phyloP scores from a whole-genome alignment of 768 basidiomycete species.

The Dendrothele bispora region DNA sequence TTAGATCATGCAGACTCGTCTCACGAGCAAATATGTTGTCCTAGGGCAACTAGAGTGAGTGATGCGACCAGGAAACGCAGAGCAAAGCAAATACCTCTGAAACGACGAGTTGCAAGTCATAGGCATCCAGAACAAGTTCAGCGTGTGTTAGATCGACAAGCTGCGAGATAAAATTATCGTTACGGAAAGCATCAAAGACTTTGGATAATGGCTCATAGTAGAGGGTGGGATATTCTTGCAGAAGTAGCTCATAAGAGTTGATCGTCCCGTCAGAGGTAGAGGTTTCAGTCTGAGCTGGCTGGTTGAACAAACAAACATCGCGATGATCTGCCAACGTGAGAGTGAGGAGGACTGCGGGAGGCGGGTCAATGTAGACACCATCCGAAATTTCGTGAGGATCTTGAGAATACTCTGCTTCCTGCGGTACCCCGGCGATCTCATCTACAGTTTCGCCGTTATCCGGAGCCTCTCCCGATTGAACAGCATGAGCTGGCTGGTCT shows the following conservation, averaged over 20 bases:
- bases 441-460: conserved; percentile 11
- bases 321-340: conserved; percentile 36
- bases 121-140: conserved; percentile 71
- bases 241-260: conserved; percentile 40
- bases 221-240: conserved; percentile 64
- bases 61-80: background rate
- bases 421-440: background rate
- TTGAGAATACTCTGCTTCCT: no score
- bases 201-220: conserved; percentile 75
- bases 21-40: conserved; percentile 71
- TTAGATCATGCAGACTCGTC: conserved; percentile 70
- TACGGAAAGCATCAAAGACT: conserved; percentile 72
- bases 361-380: conserved; percentile 74
- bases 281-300: conserved; percentile 33
- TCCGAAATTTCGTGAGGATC: conserved; percentile 64
- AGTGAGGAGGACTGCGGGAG: conserved; percentile 64
- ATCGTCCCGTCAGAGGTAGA: conserved; percentile 14
- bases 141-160: conserved; percentile 50
- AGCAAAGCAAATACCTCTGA: conserved; percentile 53
- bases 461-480: background rate
- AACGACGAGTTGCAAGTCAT: conserved; percentile 61
- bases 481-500: conserved; percentile 12
- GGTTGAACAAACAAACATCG: conserved; percentile 58
- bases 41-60: conserved; percentile 32
- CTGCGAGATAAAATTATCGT: conserved; percentile 52